Percentiles rank a stretch among this genome's conserved stretches.
These are phyloP conservation scores for Prasinococcaceae sp. DNA, from an alignment of 139 green algal species.

Conservation along the genomic window DNA sequence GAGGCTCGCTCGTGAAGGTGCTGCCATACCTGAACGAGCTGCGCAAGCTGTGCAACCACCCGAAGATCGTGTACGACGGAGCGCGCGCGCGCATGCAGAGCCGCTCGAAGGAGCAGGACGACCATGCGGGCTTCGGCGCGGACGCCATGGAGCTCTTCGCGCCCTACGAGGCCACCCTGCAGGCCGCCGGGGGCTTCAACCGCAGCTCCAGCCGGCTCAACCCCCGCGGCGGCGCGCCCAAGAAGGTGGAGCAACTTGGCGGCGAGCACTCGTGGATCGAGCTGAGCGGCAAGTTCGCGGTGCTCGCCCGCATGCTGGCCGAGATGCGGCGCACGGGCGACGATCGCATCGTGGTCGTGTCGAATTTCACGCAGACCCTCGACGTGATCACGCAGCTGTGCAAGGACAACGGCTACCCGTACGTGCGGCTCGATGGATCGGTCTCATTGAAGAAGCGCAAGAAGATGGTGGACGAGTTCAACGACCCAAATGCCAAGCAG, in stretches of 20 bases:
- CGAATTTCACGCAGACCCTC: constrained; percentile 72
- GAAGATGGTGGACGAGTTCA: constrained; percentile 79
- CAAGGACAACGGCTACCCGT: constrained; percentile 64
- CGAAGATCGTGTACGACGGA: constrained; percentile 77
- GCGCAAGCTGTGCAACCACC: constrained; percentile 97
- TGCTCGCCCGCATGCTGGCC: constrained; percentile 71
- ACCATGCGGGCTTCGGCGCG: no score
- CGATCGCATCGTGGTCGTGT: constrained; percentile 69
- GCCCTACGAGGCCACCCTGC: no score
- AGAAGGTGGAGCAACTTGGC: no score
- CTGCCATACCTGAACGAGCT: constrained; percentile 53
- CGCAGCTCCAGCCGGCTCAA: no score
- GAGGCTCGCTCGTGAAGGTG: constrained; percentile 9
- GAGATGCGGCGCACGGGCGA: constrained; percentile 56
- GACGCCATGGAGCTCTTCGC: no score
- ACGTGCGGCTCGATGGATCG: constrained; percentile 76
- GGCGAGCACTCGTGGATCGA: constrained; percentile 16
- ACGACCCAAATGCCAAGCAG: constrained; percentile 44
- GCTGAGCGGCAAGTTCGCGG: constrained; percentile 61
- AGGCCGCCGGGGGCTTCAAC: no score
- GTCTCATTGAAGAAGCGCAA: constrained; percentile 81
- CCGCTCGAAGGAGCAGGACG: neutral
- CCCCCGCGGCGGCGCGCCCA: no score
- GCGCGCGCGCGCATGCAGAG: no score
- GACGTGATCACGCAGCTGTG: constrained; percentile 80